Evolutionary conservation across 108 stramenopile species (phyloP), one percentile per base, ranked within the genome.

Genomic region (Seminavis robusta): DNA sequence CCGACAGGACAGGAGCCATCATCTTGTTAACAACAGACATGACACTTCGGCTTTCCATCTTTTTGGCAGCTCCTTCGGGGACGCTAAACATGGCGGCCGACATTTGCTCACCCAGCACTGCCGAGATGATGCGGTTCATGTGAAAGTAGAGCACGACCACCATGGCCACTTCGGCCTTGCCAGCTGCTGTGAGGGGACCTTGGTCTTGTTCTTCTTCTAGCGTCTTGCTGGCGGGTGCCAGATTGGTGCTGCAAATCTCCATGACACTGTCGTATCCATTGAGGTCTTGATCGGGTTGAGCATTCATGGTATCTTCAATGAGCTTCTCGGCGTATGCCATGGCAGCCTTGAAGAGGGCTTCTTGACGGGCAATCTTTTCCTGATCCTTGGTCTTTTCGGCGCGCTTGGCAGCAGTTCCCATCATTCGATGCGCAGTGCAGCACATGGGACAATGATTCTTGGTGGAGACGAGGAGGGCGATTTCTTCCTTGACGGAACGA

Each of bases 371-470:
- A n/a, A n/a, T n/a, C n/a, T n/a, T n/a, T n/a, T n/a, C n/a, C n/a
- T n/a, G n/a, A 27, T 48, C 25, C 27, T 48, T 26, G 4, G n/a
- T n/a, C n/a, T 48, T 26, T 24, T 15, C 24, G 20, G 19, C 26
- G 26, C 24, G 24, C 27, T 48, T 9, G 21, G 19, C 47, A 26
- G 21, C 20, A 48, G 21, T 5, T n/a, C 24, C 24, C 21, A 48
- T 19, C 47, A 48, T 48, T 15, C 24, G 23, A 24, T 48, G 47
- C 3, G 47, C 47, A 3, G 21, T 48, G 47, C 23, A n/a, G 21
- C 47, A 48, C 23, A 48, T 26, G 19, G 19, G 47, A 24, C 47
- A 48, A 27, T 48, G 24, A 9, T 48, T 48, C 47, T 48, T 48
- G 24, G 23, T 48, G 47, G 24, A 26, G 24, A 48, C 47, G 3